A percentile compares a stretch with the other conserved stretches of the same genome.
phyloP scores from a whole-genome alignment of 805 yeast genomes.

The Saccharomycopsis malanga region DNA sequence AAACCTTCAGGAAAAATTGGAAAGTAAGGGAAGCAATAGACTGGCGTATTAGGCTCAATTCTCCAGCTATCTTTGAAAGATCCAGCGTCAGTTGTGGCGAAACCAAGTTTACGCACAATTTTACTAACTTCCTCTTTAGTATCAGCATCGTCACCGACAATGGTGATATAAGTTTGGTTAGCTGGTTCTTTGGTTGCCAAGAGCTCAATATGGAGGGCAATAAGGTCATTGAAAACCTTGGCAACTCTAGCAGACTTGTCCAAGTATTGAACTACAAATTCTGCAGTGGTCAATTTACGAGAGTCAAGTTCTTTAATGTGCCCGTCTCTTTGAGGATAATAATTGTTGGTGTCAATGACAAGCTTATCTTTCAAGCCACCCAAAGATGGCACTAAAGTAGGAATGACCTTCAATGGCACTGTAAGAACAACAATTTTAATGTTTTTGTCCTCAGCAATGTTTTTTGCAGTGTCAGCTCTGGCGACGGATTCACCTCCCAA shows the following conservation, averaged over 20 bases:
- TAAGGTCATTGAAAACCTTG: not conserved
- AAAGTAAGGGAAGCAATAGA: not conserved
- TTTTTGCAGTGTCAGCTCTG: not conserved
- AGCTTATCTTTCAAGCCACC: not conserved
- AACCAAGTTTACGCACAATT: not conserved
- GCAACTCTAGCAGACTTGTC: not conserved
- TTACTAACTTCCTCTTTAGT: not conserved
- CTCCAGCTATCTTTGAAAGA: not conserved
- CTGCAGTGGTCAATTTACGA: not conserved
- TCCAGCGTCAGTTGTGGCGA: not conserved
- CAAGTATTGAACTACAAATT: not conserved
- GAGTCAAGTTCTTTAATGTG: not conserved
- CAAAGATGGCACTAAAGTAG: not conserved
- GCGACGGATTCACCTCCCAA: not conserved
- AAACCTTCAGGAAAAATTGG: not conserved
- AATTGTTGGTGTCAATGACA: not conserved
- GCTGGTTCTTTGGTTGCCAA: not conserved
- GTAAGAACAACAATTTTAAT: not conserved
- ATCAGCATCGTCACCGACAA: not conserved
- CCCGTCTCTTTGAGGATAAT: not conserved
- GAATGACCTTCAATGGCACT: not conserved
- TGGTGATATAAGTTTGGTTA: not conserved
- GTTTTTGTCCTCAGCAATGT: not conserved
- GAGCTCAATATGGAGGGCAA: not conserved
- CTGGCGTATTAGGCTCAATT: not conserved